These are phyloP conservation scores for Limtongia smithiae DNA, from an alignment of 805 yeast species.

Conservation along the genomic window DNA sequence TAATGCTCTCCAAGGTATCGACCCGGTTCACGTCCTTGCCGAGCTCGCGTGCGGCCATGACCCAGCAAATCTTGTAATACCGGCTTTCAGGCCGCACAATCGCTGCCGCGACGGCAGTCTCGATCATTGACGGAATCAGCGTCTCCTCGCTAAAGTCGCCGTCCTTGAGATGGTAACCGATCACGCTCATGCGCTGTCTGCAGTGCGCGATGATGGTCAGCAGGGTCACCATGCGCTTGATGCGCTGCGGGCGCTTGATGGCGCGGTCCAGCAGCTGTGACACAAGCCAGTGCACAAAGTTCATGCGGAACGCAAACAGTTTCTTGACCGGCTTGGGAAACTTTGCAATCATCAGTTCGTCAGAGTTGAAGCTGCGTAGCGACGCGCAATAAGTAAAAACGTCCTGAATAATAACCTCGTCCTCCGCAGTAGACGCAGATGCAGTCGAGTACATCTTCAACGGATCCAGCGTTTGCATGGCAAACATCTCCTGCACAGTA, in stretches of 20 bases:
- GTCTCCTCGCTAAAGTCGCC: slow-evolving; percentile 11
- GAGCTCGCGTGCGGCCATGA: slow-evolving; percentile 48
- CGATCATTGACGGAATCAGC: slow-evolving; percentile 75
- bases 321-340: slow-evolving; percentile 70
- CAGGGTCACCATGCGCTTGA: slow-evolving; percentile 64
- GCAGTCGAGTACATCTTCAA: slow-evolving; percentile 55
- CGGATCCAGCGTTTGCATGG: slow-evolving; percentile 59
- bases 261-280: slow-evolving; percentile 60
- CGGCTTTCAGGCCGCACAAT: slow-evolving; percentile 80
- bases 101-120: slow-evolving; percentile 70
- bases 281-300: slow-evolving; percentile 60
- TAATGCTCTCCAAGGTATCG: slow-evolving; percentile 20
- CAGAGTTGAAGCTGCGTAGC: slow-evolving; percentile 46
- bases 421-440: slow-evolving; percentile 46
- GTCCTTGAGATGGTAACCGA: slow-evolving; percentile 23
- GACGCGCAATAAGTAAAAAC: slow-evolving; percentile 67
- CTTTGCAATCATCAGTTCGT: slow-evolving; percentile 44
- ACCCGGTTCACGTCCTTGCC: slow-evolving; percentile 28
- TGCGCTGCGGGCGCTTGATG: slow-evolving; percentile 57
- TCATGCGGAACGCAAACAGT: slow-evolving; percentile 62
- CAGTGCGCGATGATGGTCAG: slow-evolving; percentile 62
- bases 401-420: slow-evolving; percentile 59
- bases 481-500: slow-evolving; percentile 66
- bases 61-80: slow-evolving; percentile 65
- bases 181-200: slow-evolving; percentile 61